Evolutionary conservation across 1,284 basidiomycete species (phyloP).

Genomic region (Schizophyllum amplum): DNA sequence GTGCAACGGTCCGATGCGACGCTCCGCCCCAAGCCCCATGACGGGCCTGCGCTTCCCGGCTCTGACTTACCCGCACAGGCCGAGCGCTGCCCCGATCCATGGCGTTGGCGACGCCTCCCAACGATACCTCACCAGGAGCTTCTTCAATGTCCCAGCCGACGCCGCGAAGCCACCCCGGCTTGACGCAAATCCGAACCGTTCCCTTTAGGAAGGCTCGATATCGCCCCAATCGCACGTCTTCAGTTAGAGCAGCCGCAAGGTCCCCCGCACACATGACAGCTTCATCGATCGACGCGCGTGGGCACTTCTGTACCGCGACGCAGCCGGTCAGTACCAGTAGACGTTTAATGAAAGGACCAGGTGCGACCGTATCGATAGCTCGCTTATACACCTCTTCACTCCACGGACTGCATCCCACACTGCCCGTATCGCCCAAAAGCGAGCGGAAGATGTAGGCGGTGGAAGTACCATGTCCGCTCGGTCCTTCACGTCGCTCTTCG

Average conservation of each 20-base stretch:
- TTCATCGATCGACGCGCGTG: not conserved
- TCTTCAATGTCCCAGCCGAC: no score
- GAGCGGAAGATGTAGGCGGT: not conserved
- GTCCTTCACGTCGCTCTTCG: not conserved
- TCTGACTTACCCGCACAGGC: not conserved
- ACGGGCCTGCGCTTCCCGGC: not conserved
- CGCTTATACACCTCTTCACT: not conserved
- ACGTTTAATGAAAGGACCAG: not conserved
- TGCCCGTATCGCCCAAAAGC: not conserved
- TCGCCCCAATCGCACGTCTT: not conserved
- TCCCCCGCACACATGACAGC: not conserved
- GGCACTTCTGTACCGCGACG: not conserved
- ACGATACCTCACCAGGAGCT: no score
- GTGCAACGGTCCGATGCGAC: not conserved
- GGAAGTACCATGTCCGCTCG: not conserved
- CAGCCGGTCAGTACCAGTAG: not conserved
- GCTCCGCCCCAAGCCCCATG: no score
- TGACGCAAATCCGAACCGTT: not conserved
- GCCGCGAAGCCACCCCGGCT: not conserved
- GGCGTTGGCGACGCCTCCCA: no score
- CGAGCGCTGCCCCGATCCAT: no score
- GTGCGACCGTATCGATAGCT: not conserved
- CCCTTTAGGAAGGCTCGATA: not conserved
- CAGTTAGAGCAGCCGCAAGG: not conserved
- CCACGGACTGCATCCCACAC: not conserved